Base-by-base conservation (phyloP, 768 basidiomycete species). In the Lenzites betulinus region DNA sequence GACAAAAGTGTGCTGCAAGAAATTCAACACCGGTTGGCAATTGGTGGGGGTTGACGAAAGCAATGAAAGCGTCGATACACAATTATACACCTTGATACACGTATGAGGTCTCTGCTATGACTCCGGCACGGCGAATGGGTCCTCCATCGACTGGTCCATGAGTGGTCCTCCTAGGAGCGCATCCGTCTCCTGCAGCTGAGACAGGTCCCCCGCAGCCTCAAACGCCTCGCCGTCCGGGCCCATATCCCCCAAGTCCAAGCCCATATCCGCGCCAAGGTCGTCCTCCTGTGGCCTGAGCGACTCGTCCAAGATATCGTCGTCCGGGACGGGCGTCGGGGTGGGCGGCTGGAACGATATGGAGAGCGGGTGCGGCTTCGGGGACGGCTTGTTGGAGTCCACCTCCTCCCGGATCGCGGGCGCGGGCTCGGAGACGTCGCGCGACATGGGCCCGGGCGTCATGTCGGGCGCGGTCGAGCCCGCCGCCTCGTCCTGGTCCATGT, bases 401-500 rank as follows among this genome's bases (percentile, higher is more conserved):
- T 85, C 86, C 71, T 54, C 73, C 69, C 69, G 79, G 25, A 36
- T 43, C 13, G 74, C 66, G 8, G 75, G 52, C 33, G 59, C 63
- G 42, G 64, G 70, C 60, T 77, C 79, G 7, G 78, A 75, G 25
- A 66, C 69, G 20, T 76, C 79, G 25, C 74, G 74, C 15, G 76
- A 73, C 25, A 65, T 65, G 16, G 65, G 54, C 18, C 52, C 62
- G 1, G 62, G 62, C 4, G 72, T 73, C 7, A 70, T 56, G n/a
- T 76, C 79, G 1, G 75, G 75, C 20, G 75, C 80, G 22, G 75
- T 75, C 16, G 81, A 79, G 20, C 72, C 71, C 6, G 71, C 56
- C 9, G 70, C 67, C 61, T 89, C 89, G 54, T 90, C 90, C 62
- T 84, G 81, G 56, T 90, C 88, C 71, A 87, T 80, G 56, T 92